Evolutionary conservation across 2,329 filamentous ascomycete genomes (phyloP).

Genomic region (Teratosphaeria destructans): DNA sequence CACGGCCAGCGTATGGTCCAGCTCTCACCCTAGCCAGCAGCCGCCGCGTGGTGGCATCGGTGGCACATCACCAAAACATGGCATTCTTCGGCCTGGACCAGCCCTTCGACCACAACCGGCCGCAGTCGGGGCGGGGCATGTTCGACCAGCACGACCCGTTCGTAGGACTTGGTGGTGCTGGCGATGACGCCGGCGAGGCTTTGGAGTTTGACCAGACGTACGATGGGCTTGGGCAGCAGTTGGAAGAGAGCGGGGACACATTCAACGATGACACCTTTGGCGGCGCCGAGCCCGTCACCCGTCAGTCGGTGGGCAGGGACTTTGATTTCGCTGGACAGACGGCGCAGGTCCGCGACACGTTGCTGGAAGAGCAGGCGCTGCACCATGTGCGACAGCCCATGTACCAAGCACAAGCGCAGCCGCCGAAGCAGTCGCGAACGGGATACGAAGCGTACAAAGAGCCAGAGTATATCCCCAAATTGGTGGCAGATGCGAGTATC

Average conservation of each 20-base stretch:
- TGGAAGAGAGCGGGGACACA: slow-evolving; percentile 84
- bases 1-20: not conserved
- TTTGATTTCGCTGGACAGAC: slow-evolving; percentile 97
- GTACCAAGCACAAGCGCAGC: slow-evolving; percentile 36
- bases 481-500: slow-evolving; percentile 85
- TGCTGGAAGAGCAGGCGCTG: slow-evolving; percentile 83
- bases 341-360: slow-evolving; percentile 71
- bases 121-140: slow-evolving; percentile 51
- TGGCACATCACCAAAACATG: slow-evolving; percentile 36
- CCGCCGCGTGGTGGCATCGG: not conserved
- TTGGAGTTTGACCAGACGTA: slow-evolving; percentile 96
- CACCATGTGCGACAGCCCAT: slow-evolving; percentile 58
- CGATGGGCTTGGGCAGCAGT: slow-evolving; percentile 80
- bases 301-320: slow-evolving; percentile 65
- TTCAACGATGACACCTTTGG: slow-evolving; percentile 95
- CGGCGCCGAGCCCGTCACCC: slow-evolving; percentile 35
- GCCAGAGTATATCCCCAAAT: slow-evolving; percentile 72
- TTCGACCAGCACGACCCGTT: slow-evolving; percentile 72
- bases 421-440: slow-evolving; percentile 56
- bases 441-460: slow-evolving; percentile 90
- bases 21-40: not conserved
- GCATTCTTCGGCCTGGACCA: slow-evolving; percentile 88
- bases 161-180: slow-evolving; percentile 58
- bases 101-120: slow-evolving; percentile 50
- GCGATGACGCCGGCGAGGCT: slow-evolving; percentile 38